phyloP scores from a whole-genome alignment of 306 rosid species.

The Dryas octopetala region DNA sequence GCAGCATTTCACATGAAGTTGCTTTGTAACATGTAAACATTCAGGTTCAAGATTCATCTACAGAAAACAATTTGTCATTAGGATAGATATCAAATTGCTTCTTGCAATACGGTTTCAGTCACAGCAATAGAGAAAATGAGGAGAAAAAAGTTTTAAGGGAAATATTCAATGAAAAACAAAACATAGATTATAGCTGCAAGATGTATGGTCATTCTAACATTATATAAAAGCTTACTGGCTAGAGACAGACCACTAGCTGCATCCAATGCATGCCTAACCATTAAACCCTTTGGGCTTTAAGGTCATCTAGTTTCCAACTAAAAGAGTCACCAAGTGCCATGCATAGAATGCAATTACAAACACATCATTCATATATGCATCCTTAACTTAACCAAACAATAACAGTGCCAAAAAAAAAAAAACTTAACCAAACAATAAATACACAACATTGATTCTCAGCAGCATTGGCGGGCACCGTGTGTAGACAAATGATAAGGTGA shows the following conservation, averaged over 20 bases:
- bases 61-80: background rate
- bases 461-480: background rate
- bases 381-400: background rate
- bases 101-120: background rate
- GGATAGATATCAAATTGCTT: no score
- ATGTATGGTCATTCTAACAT: background rate
- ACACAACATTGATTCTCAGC: background rate
- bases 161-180: background rate
- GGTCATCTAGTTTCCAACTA: background rate
- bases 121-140: background rate
- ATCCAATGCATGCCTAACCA: background rate
- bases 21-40: background rate
- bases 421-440: background rate
- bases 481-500: background rate
- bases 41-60: background rate
- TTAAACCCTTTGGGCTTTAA: background rate
- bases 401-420: no score
- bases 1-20: conserved; percentile 1
- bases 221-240: background rate
- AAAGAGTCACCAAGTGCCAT: background rate
- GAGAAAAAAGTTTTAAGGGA: background rate
- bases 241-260: background rate
- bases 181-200: background rate
- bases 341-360: background rate
- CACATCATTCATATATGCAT: background rate